Conservation (phyloP, 345 rosid genomes). For the Eucalyptus paniculata region DNA sequence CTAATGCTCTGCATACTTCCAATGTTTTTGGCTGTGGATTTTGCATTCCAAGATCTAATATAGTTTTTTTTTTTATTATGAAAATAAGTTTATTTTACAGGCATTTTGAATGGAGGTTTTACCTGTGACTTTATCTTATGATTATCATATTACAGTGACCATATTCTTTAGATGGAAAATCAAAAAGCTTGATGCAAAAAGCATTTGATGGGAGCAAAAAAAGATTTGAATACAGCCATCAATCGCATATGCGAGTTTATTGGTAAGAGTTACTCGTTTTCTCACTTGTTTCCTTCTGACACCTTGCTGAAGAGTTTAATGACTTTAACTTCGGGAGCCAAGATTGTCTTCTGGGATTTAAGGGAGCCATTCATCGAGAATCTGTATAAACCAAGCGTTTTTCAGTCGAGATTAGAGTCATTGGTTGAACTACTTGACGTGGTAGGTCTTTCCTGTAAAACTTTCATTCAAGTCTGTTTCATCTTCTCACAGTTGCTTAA, state of each 20-base stretch:
- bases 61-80: background rate
- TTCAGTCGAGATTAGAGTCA: no score
- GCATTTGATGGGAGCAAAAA: slow-evolving; percentile 84
- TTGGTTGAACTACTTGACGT: no score
- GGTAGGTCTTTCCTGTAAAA: no score
- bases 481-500: no score
- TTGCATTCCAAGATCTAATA: background rate
- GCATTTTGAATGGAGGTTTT: background rate
- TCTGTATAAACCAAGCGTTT: no score
- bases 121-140: background rate
- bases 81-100: background rate
- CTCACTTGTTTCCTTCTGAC: background rate
- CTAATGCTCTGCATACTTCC: background rate
- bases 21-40: background rate
- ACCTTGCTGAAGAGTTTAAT: background rate
- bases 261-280: slow-evolving; percentile 25
- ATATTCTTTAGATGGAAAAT: slow-evolving; percentile 47
- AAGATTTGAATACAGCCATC: slow-evolving; percentile 76
- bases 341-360: no score
- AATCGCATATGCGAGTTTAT: slow-evolving; percentile 71
- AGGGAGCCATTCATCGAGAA: no score
- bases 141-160: background rate
- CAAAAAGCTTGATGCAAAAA: slow-evolving; percentile 51
- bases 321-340: slow-evolving; percentile 2
- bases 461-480: no score